These are phyloP conservation scores for Marasmius oreades DNA, from an alignment of 1,284 basidiomycete genomes.

Conservation along the genomic window DNA sequence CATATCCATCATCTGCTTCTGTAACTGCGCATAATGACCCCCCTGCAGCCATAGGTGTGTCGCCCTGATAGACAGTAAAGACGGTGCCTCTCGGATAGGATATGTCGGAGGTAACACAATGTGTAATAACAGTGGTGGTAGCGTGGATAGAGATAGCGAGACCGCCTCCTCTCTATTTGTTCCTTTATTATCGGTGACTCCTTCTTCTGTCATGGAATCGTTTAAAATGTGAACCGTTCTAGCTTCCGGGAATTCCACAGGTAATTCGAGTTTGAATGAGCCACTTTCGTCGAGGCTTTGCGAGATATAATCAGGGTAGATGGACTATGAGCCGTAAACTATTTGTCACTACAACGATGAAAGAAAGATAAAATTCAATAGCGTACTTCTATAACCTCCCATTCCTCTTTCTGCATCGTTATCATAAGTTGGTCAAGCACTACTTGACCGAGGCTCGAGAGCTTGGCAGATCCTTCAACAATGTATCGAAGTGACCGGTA, in stretches of 20 bases:
- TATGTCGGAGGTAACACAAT: slow-evolving; percentile 55
- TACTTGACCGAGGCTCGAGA: slow-evolving; percentile 9
- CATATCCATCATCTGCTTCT: slow-evolving; percentile 40
- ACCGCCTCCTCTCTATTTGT: neutral
- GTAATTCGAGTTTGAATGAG: slow-evolving; percentile 53
- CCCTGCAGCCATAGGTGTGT: slow-evolving; percentile 58
- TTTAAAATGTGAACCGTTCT: slow-evolving; percentile 32
- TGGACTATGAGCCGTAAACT: slow-evolving; percentile 43
- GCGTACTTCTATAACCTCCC: slow-evolving; percentile 56
- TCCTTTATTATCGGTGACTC: neutral
- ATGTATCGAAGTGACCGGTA: too few relatives aligned
- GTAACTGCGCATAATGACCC: slow-evolving; percentile 30
- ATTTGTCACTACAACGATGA: slow-evolving; percentile 2
- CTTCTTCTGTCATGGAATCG: slow-evolving; percentile 1
- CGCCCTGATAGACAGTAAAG: slow-evolving; percentile 50
- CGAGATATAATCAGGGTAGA: slow-evolving; percentile 66
- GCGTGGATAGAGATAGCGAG: slow-evolving; percentile 33
- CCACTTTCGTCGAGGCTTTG: slow-evolving; percentile 33
- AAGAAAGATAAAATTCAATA: neutral
- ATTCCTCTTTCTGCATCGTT: slow-evolving; percentile 22
- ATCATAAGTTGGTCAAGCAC: neutral
- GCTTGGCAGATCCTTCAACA: neutral
- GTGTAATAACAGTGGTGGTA: slow-evolving; percentile 63
- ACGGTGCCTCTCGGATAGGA: slow-evolving; percentile 50
- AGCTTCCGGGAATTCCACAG: slow-evolving; percentile 52